A percentile compares a stretch with the other conserved stretches of the same genome.
Evolutionary conservation across 208 protist genomes (phyloP).

Genomic region (Leishmania aethiopica): DNA sequence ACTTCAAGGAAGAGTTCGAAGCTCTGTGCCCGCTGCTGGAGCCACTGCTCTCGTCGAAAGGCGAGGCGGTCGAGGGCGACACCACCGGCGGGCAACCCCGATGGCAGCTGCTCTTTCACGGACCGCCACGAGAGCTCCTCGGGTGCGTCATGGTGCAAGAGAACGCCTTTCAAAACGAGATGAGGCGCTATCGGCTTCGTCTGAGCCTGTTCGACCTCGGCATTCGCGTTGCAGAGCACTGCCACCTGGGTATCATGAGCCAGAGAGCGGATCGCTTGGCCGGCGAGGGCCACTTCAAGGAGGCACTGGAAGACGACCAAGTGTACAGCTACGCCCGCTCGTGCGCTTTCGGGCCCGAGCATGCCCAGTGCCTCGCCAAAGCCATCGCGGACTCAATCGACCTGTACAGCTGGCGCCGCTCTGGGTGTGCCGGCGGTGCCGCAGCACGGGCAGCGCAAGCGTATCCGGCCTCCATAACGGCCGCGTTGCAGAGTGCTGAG

Average conservation of each 20-base stretch:
- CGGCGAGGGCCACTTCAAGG: constrained; percentile 30
- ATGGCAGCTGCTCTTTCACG: constrained; percentile 37
- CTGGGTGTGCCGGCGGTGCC: neutral
- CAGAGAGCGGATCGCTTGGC: constrained; percentile 55
- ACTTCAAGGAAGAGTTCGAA: constrained; percentile 30
- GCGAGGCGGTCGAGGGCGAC: constrained; percentile 11
- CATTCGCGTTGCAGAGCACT: constrained; percentile 86
- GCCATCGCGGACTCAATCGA: constrained; percentile 84
- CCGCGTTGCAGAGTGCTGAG: constrained; percentile 31
- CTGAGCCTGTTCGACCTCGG: constrained; percentile 84
- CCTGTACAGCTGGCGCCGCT: constrained; percentile 49
- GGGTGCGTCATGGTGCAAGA: constrained; percentile 82
- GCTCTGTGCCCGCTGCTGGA: constrained; percentile 27
- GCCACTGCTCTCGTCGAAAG: constrained; percentile 19
- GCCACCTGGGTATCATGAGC: constrained; percentile 84
- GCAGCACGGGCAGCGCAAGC: neutral
- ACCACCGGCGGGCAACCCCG: constrained; percentile 3
- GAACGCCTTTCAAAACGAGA: constrained; percentile 87
- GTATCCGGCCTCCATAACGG: constrained; percentile 10
- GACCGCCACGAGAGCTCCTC: constrained; percentile 73
- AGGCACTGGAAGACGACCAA: constrained; percentile 69
- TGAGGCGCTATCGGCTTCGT: constrained; percentile 82
- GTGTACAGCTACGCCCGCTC: constrained; percentile 82
- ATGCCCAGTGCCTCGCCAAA: constrained; percentile 55
- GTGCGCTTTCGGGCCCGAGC: constrained; percentile 57